Evolutionary conservation across 768 basidiomycete genomes (phyloP).

Genomic region (Pulveroboletus sp.): DNA sequence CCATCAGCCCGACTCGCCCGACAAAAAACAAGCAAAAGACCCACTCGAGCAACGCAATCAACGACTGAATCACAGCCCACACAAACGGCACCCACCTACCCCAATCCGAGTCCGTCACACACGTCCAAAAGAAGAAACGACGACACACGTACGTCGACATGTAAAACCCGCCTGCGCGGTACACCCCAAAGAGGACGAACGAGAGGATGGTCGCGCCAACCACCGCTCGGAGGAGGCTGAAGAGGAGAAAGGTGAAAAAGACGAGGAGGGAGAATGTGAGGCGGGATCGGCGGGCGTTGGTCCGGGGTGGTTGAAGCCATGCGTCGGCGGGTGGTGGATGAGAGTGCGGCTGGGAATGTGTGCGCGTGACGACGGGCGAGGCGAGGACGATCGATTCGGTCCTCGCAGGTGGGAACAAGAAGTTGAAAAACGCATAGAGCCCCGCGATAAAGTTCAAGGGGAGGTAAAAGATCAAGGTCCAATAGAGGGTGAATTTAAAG

Average conservation of each 20-base stretch:
- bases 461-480: conserved; percentile 46
- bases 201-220: conserved; percentile 38
- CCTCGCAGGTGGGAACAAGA: conserved; percentile 36
- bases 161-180: conserved; percentile 34
- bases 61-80: conserved; percentile 39
- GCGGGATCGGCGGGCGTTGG: conserved; percentile 37
- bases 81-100: conserved; percentile 44
- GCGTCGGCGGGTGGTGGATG: background rate
- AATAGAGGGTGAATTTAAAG: conserved; percentile 46
- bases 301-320: conserved; percentile 15
- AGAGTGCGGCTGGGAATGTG: background rate
- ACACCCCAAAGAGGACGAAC: conserved; percentile 39
- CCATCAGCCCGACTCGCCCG: background rate
- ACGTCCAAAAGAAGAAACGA: too few species aligned
- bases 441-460: conserved; percentile 41
- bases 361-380: background rate
- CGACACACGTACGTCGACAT: conserved; percentile 37
- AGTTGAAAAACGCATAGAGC: conserved; percentile 40
- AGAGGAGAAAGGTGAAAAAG: conserved; percentile 32
- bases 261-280: conserved; percentile 40
- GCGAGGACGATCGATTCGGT: conserved; percentile 2
- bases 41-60: conserved; percentile 40
- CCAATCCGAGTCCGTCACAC: background rate
- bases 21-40: background rate
- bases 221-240: conserved; percentile 38